Evolutionary conservation across 139 green algal species (phyloP), one percentile per base, ranked within the genome.

Genomic region (Nannochloris sp.): DNA sequence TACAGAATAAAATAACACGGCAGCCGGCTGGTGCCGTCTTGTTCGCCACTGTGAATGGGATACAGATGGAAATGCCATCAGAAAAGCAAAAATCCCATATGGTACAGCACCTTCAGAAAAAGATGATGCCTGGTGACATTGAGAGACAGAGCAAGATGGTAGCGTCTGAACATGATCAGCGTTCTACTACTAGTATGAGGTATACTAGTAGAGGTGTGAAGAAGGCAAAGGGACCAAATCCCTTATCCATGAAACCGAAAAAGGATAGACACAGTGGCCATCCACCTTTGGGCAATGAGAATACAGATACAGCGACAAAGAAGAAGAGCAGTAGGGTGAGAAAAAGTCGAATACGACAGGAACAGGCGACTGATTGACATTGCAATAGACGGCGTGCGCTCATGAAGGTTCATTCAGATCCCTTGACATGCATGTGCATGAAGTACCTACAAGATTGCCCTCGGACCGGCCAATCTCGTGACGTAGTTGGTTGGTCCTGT

Each of bases 41-140:
- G 4, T 84, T 80, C 44, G 56, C 64, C 15, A 70, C 63, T 31
- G 70, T 80, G 5, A 77, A 80, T 60, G 78, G 78, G 16, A 29
- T 83, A 19, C 71, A 80, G 46, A 46, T 84, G 43, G 75, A 80
- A 49, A 43, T 49, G 48, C 78, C 78, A 14, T 71, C 60, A 9
- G 57, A 54, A 2, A 10, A 55, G 34, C 75, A 84, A 53, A 48
- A 62, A 46, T 37, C 57, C 44, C 29, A 61, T 25, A 64, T 59
- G 21, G 61, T 60, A 65, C 68, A 66, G 24, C 51, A 14, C 48
- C 11, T 24, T 10, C 55, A 37, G 27, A 18, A 21, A 12, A 53
- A 44, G 53, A 24, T 64, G 29, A 51, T 19, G 31, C 19, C n/a
- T 27, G 34, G 25, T 43, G 63, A 15, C 14, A 4, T 53, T 57